phyloP scores from a whole-genome alignment of 1,139 yeast species.

The Saccharomyces hybrid region DNA sequence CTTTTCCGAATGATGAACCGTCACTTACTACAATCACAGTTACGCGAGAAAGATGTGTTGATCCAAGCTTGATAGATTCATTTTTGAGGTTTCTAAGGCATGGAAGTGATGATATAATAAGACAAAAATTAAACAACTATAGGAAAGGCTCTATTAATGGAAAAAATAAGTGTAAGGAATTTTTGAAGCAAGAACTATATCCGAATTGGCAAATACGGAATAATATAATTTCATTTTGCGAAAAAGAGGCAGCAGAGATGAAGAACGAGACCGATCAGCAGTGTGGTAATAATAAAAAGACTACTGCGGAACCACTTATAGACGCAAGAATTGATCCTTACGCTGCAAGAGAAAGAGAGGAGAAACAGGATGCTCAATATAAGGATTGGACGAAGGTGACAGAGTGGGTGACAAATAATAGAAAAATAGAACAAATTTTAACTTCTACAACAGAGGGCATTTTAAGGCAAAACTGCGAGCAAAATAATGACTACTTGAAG shows the following conservation, averaged over 20 bases:
- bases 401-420: conserved; percentile 36
- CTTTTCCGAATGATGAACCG: conserved; percentile 14
- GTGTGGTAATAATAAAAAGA: conserved; percentile 8
- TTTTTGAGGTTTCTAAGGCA: conserved; percentile 38
- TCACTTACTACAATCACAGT: conserved; percentile 17
- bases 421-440: conserved; percentile 36
- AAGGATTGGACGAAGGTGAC: conserved; percentile 26
- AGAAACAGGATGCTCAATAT: conserved; percentile 26
- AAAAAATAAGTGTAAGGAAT: conserved; percentile 28
- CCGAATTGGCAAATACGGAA: conserved; percentile 39
- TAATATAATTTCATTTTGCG: conserved; percentile 35
- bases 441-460: conserved; percentile 32
- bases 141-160: conserved; percentile 2
- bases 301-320: conserved; percentile 10
- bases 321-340: conserved; percentile 40
- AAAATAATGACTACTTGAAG: conserved; percentile 23
- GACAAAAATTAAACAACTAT: conserved; percentile 34
- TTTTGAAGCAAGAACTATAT: conserved; percentile 31
- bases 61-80: conserved; percentile 35
- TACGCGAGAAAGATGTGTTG: conserved; percentile 33
- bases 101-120: conserved; percentile 39
- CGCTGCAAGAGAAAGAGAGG: conserved; percentile 34
- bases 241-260: conserved; percentile 25
- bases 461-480: conserved; percentile 34
- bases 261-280: conserved; percentile 24